Evolutionary conservation across 2,329 filamentous ascomycete species (phyloP).

Genomic region (Colletotrichum zoysiae): DNA sequence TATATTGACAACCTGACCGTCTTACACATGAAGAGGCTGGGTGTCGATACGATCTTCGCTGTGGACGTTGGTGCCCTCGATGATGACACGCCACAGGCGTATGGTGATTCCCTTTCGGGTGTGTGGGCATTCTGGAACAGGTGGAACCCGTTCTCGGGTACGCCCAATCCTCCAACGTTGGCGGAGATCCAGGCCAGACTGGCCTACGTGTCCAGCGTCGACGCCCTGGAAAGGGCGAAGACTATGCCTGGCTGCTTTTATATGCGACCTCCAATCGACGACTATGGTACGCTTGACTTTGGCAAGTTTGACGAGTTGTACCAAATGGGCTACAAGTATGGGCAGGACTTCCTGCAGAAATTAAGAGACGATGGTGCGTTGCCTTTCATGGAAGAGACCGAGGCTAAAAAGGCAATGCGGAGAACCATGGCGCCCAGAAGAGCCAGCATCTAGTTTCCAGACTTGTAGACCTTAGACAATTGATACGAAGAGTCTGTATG

Average conservation of each 20-base stretch:
- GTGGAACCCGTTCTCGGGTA: slow-evolving; percentile 94
- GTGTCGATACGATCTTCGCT: slow-evolving; percentile 94
- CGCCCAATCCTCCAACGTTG: slow-evolving; percentile 92
- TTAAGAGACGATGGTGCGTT: slow-evolving; percentile 84
- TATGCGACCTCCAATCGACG: slow-evolving; percentile 94
- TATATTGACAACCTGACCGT: slow-evolving; percentile 98
- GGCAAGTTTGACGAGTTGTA: slow-evolving; percentile 98
- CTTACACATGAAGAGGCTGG: slow-evolving; percentile 94
- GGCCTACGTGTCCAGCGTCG: slow-evolving; percentile 94
- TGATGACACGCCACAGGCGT: slow-evolving; percentile 90
- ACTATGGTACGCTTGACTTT: slow-evolving; percentile 95
- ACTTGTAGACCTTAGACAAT: background rate
- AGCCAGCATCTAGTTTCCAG: slow-evolving; percentile 74
- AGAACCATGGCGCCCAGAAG: slow-evolving; percentile 84
- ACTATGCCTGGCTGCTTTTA: slow-evolving; percentile 91
- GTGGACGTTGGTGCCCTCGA: slow-evolving; percentile 94
- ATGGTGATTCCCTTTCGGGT: slow-evolving; percentile 93
- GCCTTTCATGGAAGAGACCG: slow-evolving; percentile 76
- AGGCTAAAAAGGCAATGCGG: slow-evolving; percentile 81
- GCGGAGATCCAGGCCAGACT: slow-evolving; percentile 96
- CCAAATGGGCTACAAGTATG: slow-evolving; percentile 87
- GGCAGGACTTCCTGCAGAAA: slow-evolving; percentile 81
- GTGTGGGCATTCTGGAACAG: slow-evolving; percentile 96
- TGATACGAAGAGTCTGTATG: background rate
- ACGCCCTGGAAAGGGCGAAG: slow-evolving; percentile 94